These are phyloP conservation scores for Ogataea trehaloabstinens DNA, from an alignment of 805 yeast species.

Conservation along the genomic window DNA sequence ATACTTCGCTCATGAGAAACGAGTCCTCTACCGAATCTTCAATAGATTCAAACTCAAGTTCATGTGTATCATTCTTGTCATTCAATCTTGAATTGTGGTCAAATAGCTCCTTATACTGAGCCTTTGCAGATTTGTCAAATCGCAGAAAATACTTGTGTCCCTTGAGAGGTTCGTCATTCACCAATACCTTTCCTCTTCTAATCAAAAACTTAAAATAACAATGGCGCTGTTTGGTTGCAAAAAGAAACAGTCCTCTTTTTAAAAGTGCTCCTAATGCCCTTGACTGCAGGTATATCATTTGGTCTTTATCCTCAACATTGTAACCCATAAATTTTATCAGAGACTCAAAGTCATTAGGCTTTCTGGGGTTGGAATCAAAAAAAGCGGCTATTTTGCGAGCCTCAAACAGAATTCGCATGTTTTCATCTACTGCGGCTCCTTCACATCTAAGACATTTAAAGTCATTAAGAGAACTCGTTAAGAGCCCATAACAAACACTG, in stretches of 20 bases:
- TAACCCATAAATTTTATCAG: conserved; percentile 9
- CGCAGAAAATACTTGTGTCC: conserved; percentile 16
- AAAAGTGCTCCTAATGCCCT: conserved; percentile 22
- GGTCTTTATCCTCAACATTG: neutral
- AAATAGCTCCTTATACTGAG: conserved; percentile 6
- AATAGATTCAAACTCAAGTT: conserved; percentile 7
- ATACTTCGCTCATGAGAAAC: conserved; percentile 7
- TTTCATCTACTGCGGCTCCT: conserved; percentile 5
- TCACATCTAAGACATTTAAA: conserved; percentile 21
- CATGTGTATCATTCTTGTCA: neutral
- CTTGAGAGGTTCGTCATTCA: conserved; percentile 11
- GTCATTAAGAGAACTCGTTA: conserved; percentile 3
- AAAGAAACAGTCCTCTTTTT: conserved; percentile 14
- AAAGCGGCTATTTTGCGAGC: conserved; percentile 20
- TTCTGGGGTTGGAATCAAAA: conserved; percentile 3
- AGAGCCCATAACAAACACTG: conserved; percentile 19
- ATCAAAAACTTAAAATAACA: conserved; percentile 13
- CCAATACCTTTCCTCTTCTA: conserved; percentile 12
- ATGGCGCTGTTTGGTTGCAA: conserved; percentile 11
- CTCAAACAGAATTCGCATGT: conserved; percentile 16
- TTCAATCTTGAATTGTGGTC: conserved; percentile 6
- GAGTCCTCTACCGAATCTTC: conserved; percentile 11
- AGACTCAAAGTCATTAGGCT: conserved; percentile 4
- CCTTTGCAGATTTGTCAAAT: conserved; percentile 4
- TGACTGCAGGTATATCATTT: conserved; percentile 2